Evolutionary conservation across 345 rosid species (phyloP).

Genomic region (Hevea brasiliensis): DNA sequence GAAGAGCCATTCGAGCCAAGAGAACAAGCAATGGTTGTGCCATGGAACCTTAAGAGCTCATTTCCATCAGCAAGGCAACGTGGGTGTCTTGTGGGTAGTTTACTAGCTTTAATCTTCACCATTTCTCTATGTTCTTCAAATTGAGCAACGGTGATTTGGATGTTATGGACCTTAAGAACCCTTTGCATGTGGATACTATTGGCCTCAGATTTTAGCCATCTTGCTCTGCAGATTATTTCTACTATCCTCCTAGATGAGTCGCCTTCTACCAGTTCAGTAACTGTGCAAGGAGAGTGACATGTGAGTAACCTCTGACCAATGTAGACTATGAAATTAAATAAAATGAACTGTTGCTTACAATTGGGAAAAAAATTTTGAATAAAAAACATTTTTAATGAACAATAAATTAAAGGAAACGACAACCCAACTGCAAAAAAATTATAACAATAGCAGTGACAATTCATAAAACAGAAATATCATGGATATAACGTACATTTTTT

Average conservation of each 20-base stretch:
- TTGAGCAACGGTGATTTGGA: conserved; percentile 43
- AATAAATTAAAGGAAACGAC: conserved; percentile 13
- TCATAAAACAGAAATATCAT: background rate
- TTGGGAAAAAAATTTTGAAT: background rate
- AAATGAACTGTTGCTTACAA: background rate
- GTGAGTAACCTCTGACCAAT: conserved; percentile 5
- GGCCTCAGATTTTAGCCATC: conserved; percentile 29
- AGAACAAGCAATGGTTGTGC: conserved; percentile 48
- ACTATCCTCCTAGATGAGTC: conserved; percentile 66
- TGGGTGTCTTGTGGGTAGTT: conserved; percentile 49
- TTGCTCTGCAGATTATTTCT: conserved; percentile 56
- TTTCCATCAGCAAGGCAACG: conserved; percentile 82
- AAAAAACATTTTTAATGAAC: background rate
- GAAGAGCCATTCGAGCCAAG: conserved; percentile 44
- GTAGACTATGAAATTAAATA: background rate
- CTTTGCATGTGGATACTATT: conserved; percentile 25
- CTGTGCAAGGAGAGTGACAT: conserved; percentile 33
- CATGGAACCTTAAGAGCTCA: conserved; percentile 64
- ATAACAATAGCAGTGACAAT: conserved; percentile 12
- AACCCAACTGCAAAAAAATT: conserved; percentile 6
- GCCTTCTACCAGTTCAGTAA: conserved; percentile 56
- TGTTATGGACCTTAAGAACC: conserved; percentile 58
- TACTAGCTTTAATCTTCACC: conserved; percentile 57
- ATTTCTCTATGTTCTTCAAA: conserved; percentile 66
- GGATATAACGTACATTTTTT: background rate